Base-by-base conservation (phyloP, 2,329 filamentous ascomycete genomes). In the Exophiala sideris region DNA sequence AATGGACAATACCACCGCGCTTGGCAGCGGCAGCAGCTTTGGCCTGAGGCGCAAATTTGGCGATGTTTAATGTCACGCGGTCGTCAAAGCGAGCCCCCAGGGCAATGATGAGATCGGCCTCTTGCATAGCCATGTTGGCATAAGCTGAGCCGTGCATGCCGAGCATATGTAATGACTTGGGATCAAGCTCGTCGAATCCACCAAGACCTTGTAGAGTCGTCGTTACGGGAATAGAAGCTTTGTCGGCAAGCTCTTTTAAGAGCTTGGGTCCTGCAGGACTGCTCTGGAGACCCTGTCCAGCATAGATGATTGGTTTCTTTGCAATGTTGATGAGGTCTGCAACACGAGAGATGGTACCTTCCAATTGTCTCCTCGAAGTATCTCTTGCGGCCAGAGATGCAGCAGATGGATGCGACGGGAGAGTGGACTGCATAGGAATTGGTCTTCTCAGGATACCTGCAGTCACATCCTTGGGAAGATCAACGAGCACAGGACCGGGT, bases 91-190 rank as follows among this genome's bases (percentile, higher is more conserved):
- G 89, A 45, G 85, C 90, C 65, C 94, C 94, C 16, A 99, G 83
- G 49, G 92, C 92, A 66, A 99, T 89, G 71, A 99, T 94, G 59
- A 99, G 79, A 74, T 99, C 94, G 11, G 94, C 89, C 71, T 96
- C 88, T 74, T 99, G 92, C 78, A 99, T 96, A 12, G 94, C 85
- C 87, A 96, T 90, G 78, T 99, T 99, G 70, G 94, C 94, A 68
- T 95, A 99, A 6, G 91, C 91, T 7, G 91, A 88, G 57, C 94
- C 94, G 78, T 97, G 92, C 94, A 97, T 97, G 61, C 94, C 94
- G 29, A 97, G 84, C 94, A 99, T 99, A 76, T 97, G 91, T 48
- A 97, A 81, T 41, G 91, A 88, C 81, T 96, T 96, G 62, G 90
- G 84, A 67, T 97, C 90, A 10, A 94, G 82, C 76, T 97, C 94